Conservation (phyloP, 495 filamentous ascomycete genomes). For the Aspergillus funiculosus region DNA sequence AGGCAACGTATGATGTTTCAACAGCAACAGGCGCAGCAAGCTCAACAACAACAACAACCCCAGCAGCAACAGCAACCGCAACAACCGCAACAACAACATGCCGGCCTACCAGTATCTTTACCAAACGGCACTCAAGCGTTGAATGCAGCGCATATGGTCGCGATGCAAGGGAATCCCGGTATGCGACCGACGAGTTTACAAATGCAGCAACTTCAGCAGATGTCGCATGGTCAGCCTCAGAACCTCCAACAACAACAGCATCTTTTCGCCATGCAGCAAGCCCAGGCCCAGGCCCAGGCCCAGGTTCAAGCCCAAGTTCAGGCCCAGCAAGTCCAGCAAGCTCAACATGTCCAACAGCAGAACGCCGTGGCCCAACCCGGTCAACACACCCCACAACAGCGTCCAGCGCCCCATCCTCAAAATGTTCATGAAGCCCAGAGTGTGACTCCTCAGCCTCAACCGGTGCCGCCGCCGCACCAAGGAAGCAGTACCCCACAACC, state of each 20-base stretch:
- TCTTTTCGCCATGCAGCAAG: constrained; percentile 31
- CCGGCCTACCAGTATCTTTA: constrained; percentile 47
- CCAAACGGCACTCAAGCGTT: constrained; percentile 57
- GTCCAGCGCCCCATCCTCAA: constrained; percentile 40
- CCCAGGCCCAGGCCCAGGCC: constrained; percentile 26
- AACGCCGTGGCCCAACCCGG: constrained; percentile 34
- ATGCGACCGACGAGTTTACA: constrained; percentile 40
- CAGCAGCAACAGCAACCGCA: constrained; percentile 42
- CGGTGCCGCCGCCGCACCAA: constrained; percentile 36
- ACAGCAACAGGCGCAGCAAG: constrained; percentile 15
- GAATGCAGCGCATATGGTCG: constrained; percentile 49
- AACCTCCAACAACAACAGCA: constrained; percentile 49
- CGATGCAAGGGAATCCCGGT: constrained; percentile 47
- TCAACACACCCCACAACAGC: constrained; percentile 44
- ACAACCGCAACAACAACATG: constrained; percentile 45
- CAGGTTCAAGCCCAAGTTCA: constrained; percentile 33
- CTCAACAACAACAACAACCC: constrained; percentile 23
- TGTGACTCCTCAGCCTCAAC: constrained; percentile 52
- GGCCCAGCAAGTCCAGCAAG: constrained; percentile 35
- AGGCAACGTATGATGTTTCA: constrained; percentile 22
- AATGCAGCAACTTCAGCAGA: constrained; percentile 47
- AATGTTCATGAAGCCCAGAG: constrained; percentile 43
- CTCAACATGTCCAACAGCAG: constrained; percentile 40
- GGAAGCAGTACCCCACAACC: constrained; percentile 48
- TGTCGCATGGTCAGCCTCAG: constrained; percentile 49